These are phyloP conservation scores for Aeschynomene evenia DNA, from an alignment of 306 rosid species.

Conservation along the genomic window DNA sequence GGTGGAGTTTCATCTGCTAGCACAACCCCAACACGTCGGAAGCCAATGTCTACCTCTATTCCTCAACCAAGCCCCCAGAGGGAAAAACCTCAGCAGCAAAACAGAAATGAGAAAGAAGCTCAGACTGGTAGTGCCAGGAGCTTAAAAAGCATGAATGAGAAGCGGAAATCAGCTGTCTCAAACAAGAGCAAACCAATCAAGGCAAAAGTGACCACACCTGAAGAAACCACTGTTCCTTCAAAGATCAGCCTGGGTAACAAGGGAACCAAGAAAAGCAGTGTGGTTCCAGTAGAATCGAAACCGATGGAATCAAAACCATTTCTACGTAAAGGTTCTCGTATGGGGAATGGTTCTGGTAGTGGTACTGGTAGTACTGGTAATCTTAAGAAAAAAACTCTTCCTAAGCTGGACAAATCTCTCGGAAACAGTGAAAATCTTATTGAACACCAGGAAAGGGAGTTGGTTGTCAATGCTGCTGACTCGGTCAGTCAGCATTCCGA, in stretches of 20 bases:
- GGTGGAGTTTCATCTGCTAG: constrained; percentile 52
- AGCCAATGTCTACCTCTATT: constrained; percentile 45
- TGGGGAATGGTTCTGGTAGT: constrained; percentile 42
- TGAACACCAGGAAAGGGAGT: constrained; percentile 53
- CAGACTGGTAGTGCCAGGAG: constrained; percentile 39
- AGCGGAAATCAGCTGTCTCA: constrained; percentile 46
- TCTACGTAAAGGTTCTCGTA: constrained; percentile 81
- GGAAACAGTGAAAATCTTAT: constrained; percentile 42
- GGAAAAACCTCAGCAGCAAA: constrained; percentile 57
- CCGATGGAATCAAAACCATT: constrained; percentile 94
- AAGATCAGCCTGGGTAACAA: constrained; percentile 56
- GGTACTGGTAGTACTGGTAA: constrained; percentile 44
- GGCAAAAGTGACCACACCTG: constrained; percentile 51
- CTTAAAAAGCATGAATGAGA: constrained; percentile 56
- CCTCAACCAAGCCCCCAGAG: constrained; percentile 48
- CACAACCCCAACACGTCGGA: constrained; percentile 61
- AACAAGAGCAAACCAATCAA: constrained; percentile 55
- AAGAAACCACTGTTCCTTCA: constrained; percentile 52
- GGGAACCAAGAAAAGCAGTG: constrained; percentile 85
- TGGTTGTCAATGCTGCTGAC: constrained; percentile 51
- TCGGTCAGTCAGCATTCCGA: constrained; percentile 56
- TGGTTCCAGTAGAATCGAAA: constrained; percentile 91
- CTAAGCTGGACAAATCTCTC: constrained; percentile 49
- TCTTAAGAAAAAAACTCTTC: constrained; percentile 55
- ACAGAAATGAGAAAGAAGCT: constrained; percentile 61